Evolutionary conservation across 768 basidiomycete species (phyloP), one percentile per base, ranked within the genome.

Genomic region (Pisolithus marmoratus): DNA sequence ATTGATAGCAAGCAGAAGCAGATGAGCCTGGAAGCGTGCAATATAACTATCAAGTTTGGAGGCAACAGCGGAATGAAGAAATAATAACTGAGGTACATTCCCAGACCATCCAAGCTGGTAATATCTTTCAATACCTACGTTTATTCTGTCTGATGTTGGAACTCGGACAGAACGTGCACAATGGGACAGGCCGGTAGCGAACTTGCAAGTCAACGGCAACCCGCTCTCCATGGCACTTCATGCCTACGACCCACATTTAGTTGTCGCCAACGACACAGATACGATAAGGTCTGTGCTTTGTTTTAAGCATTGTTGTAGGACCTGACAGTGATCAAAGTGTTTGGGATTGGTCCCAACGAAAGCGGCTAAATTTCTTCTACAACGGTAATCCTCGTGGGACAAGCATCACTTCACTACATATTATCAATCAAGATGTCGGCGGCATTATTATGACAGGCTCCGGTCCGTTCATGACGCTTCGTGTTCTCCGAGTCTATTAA

Each of bases 1-100:
- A 23, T 56, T 29, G 48, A 3, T 60, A 94, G 94, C 88, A 92
- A 82, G 82, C 90, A 7, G 95, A 98, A 64, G 85, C 85, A 2
- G 94, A 98, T 63, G 96, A 99, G 65, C 94, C 95, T 22, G 96
- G 96, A 2, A 94, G 91, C 58, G 72, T 88, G 29, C 84, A 87
- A 57, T 98, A 94, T 62, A 98, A 96, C 62, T 88, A 95, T 62
- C 94, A 96, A 62, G 82, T 94, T 0, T 98, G 94, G 94, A 77
- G 94, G 56, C 87, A 94, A 59, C 79, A 86, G 56, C 83, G 94
- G 48, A 96, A 96, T 61, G 94, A 97, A 58, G 76, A 82, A 51
- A 80, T 94, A 46, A 74, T 83, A 19, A 67, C 75, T 29, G 83
- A 87, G 60, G 92, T 90, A 4, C 72, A 78, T 50, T 69, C 77